phyloP scores from a whole-genome alignment of 495 filamentous ascomycete species.

The Aspergillus nidulans region DNA sequence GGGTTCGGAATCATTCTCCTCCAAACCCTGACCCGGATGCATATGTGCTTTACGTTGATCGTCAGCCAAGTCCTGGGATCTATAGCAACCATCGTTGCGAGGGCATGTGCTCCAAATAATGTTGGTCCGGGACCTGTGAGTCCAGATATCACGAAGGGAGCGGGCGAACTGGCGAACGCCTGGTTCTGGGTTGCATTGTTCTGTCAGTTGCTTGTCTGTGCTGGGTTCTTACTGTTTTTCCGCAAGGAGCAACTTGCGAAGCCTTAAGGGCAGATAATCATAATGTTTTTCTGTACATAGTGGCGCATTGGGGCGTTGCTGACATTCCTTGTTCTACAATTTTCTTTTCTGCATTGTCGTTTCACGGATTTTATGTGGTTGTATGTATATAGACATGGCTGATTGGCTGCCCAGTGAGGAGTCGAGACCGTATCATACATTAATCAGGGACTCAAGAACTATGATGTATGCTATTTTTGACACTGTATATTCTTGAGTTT shows the following conservation, averaged over 20 bases:
- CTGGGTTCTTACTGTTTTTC: not conserved
- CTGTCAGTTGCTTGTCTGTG: slow-evolving; percentile 56
- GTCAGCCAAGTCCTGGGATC: slow-evolving; percentile 48
- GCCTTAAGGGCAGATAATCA: not conserved
- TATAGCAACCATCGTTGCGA: slow-evolving; percentile 42
- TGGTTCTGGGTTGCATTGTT: slow-evolving; percentile 64
- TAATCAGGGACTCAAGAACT: too few species aligned
- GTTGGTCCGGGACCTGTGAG: slow-evolving; percentile 42
- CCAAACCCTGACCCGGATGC: slow-evolving; percentile 45
- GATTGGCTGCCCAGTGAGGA: too few species aligned
- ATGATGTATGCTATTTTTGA: too few species aligned
- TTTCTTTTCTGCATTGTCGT: too few species aligned
- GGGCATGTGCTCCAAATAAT: slow-evolving; percentile 42
- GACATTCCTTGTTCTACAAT: too few species aligned
- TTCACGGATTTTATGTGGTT: too few species aligned
- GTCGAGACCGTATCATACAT: too few species aligned
- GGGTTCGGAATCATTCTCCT: slow-evolving; percentile 49
- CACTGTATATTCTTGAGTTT: too few species aligned
- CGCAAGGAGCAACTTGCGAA: not conserved
- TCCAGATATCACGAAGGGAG: slow-evolving; percentile 39
- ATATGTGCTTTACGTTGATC: slow-evolving; percentile 45
- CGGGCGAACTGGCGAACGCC: slow-evolving; percentile 46
- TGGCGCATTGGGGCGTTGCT: too few species aligned
- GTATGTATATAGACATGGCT: too few species aligned
- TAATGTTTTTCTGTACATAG: too few species aligned